Evolutionary conservation across 2,329 filamentous ascomycete genomes (phyloP).

Genomic region (Scytalidium lignicola): DNA sequence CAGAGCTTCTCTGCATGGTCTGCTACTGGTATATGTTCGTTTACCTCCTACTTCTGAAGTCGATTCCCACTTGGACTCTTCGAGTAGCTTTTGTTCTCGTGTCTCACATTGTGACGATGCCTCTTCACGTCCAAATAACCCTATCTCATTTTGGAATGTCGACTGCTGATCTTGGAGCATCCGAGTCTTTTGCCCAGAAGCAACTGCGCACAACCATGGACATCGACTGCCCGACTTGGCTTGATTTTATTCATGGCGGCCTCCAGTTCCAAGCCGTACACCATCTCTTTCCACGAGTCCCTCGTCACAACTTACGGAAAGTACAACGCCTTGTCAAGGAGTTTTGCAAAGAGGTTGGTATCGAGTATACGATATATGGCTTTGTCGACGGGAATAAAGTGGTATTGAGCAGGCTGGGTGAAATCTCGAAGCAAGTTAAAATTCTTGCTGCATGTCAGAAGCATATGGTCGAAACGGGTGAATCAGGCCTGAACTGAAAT

Average conservation of each 20-base stretch:
- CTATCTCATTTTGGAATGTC: conserved; percentile 71
- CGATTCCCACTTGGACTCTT: conserved; percentile 51
- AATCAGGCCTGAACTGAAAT: too few species aligned
- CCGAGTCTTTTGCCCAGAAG: conserved; percentile 63
- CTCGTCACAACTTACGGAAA: conserved; percentile 60
- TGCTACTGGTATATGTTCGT: conserved; percentile 67
- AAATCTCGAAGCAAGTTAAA: too few species aligned
- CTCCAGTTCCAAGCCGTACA: conserved; percentile 70
- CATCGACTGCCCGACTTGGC: conserved; percentile 65
- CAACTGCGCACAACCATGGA: conserved; percentile 71
- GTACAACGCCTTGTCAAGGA: conserved; percentile 55
- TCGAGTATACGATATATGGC: conserved; percentile 56
- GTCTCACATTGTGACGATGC: conserved; percentile 61
- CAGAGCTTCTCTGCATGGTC: conserved; percentile 57
- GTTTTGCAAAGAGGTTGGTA: conserved; percentile 59
- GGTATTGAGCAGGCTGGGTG: conserved; percentile 47
- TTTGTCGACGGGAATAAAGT: conserved; percentile 60
- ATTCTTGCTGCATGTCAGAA: too few species aligned
- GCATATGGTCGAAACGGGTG: too few species aligned
- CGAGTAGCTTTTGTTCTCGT: conserved; percentile 59
- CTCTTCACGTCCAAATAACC: conserved; percentile 67
- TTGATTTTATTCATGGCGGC: conserved; percentile 68
- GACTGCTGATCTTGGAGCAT: conserved; percentile 56
- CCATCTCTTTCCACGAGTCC: conserved; percentile 64
- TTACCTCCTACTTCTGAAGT: conserved; percentile 57